These are phyloP conservation scores for Holtermannia corniformis DNA, from an alignment of 768 basidiomycete genomes.

Conservation along the genomic window DNA sequence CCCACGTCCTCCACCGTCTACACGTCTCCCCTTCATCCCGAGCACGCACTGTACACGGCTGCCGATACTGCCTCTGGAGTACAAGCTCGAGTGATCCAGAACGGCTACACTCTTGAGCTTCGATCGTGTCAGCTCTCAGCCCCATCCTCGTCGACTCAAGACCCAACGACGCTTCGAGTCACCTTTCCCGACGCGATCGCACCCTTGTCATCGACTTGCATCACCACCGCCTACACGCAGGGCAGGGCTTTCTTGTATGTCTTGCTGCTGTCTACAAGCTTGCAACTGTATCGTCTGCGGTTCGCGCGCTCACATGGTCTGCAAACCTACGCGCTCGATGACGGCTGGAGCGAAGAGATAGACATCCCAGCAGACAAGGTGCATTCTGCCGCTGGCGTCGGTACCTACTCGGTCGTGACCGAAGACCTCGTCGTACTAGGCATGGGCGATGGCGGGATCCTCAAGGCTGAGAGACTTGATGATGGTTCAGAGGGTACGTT, in stretches of 20 bases:
- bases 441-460: constrained; percentile 26
- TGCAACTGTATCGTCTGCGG: neutral
- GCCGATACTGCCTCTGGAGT: constrained; percentile 17
- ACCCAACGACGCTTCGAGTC: constrained; percentile 23
- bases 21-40: constrained; percentile 23
- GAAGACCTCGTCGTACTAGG: constrained; percentile 25
- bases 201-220: constrained; percentile 5
- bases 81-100: constrained; percentile 26
- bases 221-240: neutral
- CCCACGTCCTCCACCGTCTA: constrained; percentile 8
- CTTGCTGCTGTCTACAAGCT: neutral
- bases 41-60: constrained; percentile 29
- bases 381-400: constrained; percentile 12
- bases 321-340: constrained; percentile 8
- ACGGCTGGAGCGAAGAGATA: constrained; percentile 30
- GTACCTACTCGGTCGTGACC: constrained; percentile 21
- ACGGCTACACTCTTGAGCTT: constrained; percentile 33
- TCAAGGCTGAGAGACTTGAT: constrained; percentile 11
- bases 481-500: constrained; percentile 14
- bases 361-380: constrained; percentile 22
- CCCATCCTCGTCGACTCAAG: neutral
- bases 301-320: neutral
- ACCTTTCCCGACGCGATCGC: constrained; percentile 27
- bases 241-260: neutral
- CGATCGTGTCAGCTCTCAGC: constrained; percentile 11